Conservation (phyloP, 129 eudicot species). For the Tagetes erecta region DNA sequence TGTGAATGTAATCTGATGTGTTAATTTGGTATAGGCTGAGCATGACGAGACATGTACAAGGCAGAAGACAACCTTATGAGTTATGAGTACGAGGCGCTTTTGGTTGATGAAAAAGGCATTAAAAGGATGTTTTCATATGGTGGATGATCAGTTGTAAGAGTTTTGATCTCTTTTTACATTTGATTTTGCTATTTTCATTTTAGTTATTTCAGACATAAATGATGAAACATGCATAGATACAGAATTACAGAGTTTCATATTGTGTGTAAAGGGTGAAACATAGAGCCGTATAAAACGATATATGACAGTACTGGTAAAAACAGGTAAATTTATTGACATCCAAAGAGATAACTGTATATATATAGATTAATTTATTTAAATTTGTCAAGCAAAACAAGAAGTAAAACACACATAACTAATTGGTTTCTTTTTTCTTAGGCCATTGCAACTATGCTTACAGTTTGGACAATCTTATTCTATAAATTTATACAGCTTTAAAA, state of each 20-base stretch:
- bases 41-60: conserved; percentile 60
- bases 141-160: conserved; percentile 20
- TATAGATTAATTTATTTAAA: not conserved
- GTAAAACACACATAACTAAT: not conserved
- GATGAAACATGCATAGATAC: no score
- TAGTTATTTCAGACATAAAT: not conserved
- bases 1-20: conserved; percentile 5
- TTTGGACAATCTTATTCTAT: not conserved
- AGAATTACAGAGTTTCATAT: no score
- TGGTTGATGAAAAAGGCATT: not conserved
- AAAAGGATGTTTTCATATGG: not conserved
- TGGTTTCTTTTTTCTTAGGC: not conserved
- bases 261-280: no score
- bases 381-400: not conserved
- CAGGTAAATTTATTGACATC: no score
- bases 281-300: no score
- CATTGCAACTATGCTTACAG: not conserved
- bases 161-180: conserved; percentile 27
- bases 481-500: not conserved
- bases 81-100: no score
- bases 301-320: not conserved
- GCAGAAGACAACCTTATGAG: conserved; percentile 32
- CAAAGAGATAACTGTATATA: no score
- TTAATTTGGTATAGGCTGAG: conserved; percentile 61
- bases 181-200: not conserved